A percentile compares a stretch with the other conserved stretches of the same genome.
Evolutionary conservation across 129 eudicot genomes (phyloP).

Genomic region (Helianthus annuus): DNA sequence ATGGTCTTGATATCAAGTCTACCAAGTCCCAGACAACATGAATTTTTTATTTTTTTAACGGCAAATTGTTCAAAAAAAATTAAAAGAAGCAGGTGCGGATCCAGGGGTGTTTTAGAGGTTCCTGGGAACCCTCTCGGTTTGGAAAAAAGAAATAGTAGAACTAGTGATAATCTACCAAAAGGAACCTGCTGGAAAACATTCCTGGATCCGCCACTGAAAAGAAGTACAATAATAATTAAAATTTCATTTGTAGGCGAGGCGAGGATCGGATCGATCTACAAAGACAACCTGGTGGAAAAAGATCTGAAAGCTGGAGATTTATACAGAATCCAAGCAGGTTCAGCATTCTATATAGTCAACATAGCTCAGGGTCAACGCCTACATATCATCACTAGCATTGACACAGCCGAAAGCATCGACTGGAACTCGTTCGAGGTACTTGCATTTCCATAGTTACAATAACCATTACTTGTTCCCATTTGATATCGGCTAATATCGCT

Average conservation of each 20-base stretch:
- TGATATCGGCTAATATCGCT: not conserved
- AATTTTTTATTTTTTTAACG: not conserved
- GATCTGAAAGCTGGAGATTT: conserved; percentile 65
- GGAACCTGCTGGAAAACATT: too few species aligned
- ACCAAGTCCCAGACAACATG: too few species aligned
- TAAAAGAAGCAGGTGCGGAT: too few species aligned
- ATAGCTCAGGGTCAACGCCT: conserved; percentile 65
- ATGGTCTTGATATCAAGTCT: too few species aligned
- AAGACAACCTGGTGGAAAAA: conserved; percentile 59
- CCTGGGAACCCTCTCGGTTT: too few species aligned
- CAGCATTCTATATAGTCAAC: conserved; percentile 69
- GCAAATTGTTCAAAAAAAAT: too few species aligned
- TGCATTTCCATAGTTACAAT: not conserved
- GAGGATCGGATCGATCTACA: conserved; percentile 67
- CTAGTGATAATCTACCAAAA: too few species aligned
- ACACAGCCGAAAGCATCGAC: conserved; percentile 54
- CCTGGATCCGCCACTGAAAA: too few species aligned
- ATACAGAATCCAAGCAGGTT: conserved; percentile 75
- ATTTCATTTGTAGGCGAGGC: conserved; percentile 63
- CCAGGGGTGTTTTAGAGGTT: too few species aligned
- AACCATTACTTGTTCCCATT: not conserved
- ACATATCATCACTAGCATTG: conserved; percentile 70
- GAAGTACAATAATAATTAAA: too few species aligned
- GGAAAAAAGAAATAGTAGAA: too few species aligned
- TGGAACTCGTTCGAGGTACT: conserved; percentile 61